These are phyloP conservation scores for Trichosporon coremiiforme DNA, from an alignment of 1,284 basidiomycete species.

Conservation along the genomic window DNA sequence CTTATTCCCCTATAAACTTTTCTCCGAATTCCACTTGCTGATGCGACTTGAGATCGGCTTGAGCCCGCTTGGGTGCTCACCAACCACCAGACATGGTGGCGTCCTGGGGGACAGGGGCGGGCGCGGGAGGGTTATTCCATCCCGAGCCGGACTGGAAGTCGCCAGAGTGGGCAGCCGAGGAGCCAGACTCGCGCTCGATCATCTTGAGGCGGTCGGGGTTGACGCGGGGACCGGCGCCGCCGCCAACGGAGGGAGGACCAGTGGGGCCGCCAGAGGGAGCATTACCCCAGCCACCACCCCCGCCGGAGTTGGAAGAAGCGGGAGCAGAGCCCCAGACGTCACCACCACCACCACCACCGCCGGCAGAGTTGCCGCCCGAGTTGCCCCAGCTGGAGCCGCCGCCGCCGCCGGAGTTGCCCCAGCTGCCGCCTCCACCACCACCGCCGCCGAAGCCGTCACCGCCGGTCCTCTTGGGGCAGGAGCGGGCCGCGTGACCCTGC, in stretches of 20 bases:
- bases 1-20: background rate
- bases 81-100: background rate
- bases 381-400: slow-evolving; percentile 8
- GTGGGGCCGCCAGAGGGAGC: background rate
- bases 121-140: slow-evolving; percentile 9
- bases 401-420: background rate
- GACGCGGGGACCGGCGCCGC: slow-evolving; percentile 8
- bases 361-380: background rate
- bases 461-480: slow-evolving; percentile 5
- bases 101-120: background rate
- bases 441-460: background rate
- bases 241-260: background rate
- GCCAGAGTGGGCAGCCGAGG: background rate
- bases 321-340: slow-evolving; percentile 16
- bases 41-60: background rate
- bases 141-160: background rate
- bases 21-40: background rate
- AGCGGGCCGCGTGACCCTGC: slow-evolving; percentile 20
- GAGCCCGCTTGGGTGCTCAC: background rate
- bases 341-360: background rate
- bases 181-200: slow-evolving; percentile 16
- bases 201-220: slow-evolving; percentile 24
- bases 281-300: slow-evolving; percentile 19
- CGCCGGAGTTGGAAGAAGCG: background rate
- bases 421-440: background rate